Conservation (phyloP, 371 early-diverging fungal species). For the Rhizomucor pusillus region DNA sequence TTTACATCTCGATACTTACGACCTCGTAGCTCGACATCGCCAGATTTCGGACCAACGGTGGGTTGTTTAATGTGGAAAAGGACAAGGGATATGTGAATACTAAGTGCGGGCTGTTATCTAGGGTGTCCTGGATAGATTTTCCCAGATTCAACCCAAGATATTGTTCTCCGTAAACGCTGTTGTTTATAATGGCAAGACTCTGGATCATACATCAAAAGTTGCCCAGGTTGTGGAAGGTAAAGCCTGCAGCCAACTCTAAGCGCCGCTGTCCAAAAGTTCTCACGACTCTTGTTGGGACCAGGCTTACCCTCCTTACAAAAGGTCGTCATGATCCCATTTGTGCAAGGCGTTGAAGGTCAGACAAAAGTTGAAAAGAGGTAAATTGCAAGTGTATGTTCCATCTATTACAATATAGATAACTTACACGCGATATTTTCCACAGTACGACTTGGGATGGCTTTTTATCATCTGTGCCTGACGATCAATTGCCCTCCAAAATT, state of each 20-base stretch:
- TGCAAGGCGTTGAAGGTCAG: slow-evolving; percentile 18
- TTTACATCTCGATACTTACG: background rate
- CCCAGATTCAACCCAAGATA: slow-evolving; percentile 92
- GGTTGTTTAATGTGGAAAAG: slow-evolving; percentile 13
- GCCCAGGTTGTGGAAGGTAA: slow-evolving; percentile 63
- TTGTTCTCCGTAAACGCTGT: slow-evolving; percentile 90
- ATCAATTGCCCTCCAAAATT: slow-evolving; percentile 36
- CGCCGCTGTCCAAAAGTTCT: background rate
- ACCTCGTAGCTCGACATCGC: slow-evolving; percentile 71
- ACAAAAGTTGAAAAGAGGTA: slow-evolving; percentile 14
- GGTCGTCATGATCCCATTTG: slow-evolving; percentile 79
- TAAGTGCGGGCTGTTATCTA: slow-evolving; percentile 17
- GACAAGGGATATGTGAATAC: slow-evolving; percentile 10
- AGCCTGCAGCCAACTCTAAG: no score
- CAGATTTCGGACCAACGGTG: slow-evolving; percentile 91
- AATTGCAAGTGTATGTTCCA: slow-evolving; percentile 16
- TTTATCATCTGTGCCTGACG: slow-evolving; percentile 32
- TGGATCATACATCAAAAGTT: slow-evolving; percentile 82
- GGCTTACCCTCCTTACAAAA: slow-evolving; percentile 52
- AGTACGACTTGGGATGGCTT: slow-evolving; percentile 51
- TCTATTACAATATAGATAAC: slow-evolving; percentile 32
- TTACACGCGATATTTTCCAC: slow-evolving; percentile 28
- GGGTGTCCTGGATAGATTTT: slow-evolving; percentile 94
- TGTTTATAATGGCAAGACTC: slow-evolving; percentile 83
- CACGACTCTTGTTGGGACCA: background rate